A percentile compares a stretch with the other conserved stretches of the same genome.
Evolutionary conservation across 768 basidiomycete species (phyloP).

Genomic region (Lentinula sp.): DNA sequence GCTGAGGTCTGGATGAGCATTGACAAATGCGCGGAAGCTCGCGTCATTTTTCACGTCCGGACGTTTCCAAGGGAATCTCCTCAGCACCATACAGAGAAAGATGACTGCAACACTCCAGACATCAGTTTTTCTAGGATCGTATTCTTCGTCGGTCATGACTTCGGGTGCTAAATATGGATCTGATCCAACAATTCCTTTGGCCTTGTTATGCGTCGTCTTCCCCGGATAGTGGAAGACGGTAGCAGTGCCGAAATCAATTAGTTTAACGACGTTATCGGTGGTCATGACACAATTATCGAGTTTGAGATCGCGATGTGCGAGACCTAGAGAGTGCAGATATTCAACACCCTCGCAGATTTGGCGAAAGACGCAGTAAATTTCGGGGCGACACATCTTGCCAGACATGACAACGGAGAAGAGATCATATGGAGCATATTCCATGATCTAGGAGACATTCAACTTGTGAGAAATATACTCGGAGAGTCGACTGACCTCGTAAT

Average conservation of each 20-base stretch:
- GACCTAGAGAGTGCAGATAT: conserved; percentile 95
- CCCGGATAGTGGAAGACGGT: conserved; percentile 99
- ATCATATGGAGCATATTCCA: conserved; percentile 99
- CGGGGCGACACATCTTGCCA: conserved; percentile 95
- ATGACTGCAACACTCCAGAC: conserved; percentile 99
- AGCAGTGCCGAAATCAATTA: conserved; percentile 99
- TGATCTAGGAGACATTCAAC: conserved; percentile 55
- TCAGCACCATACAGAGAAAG: conserved; percentile 97
- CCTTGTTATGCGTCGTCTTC: conserved; percentile 62
- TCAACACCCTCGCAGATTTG: conserved; percentile 98
- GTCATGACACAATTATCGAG: conserved; percentile 99
- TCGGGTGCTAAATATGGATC: conserved; percentile 99
- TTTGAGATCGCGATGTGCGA: conserved; percentile 98
- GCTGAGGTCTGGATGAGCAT: conserved; percentile 82
- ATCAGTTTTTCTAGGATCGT: conserved; percentile 96
- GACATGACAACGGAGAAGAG: conserved; percentile 99
- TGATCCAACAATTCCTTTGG: conserved; percentile 90
- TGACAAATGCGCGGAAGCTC: conserved; percentile 86
- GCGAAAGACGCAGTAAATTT: conserved; percentile 98
- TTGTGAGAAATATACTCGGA: conserved; percentile 9
- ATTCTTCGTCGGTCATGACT: conserved; percentile 61
- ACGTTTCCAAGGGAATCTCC: conserved; percentile 98
- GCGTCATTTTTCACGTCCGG: conserved; percentile 92
- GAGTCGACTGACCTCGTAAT: conserved; percentile 77
- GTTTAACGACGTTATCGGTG: conserved; percentile 88